phyloP scores from a whole-genome alignment of 2,329 filamentous ascomycete species.

The Pseudocercospora macadamiae region DNA sequence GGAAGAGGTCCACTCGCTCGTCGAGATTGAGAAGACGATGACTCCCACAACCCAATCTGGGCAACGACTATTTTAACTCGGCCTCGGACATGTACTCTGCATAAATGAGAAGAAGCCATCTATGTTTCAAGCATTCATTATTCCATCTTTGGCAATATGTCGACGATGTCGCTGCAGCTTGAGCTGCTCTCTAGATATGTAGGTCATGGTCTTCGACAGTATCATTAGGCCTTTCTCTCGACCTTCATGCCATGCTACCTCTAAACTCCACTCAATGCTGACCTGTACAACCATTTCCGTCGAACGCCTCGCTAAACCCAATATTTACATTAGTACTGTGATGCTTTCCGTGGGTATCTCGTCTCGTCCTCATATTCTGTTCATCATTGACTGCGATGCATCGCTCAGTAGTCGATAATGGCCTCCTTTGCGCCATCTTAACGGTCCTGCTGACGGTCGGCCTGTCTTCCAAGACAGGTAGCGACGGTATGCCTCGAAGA shows the following conservation, averaged over 20 bases:
- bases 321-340: not conserved
- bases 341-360: not conserved
- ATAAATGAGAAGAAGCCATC: too few species aligned
- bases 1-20: too few species aligned
- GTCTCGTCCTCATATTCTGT: not conserved
- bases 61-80: too few species aligned
- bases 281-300: not conserved
- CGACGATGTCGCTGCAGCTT: too few species aligned
- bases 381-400: slow-evolving; percentile 11
- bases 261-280: not conserved
- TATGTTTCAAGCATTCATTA: not conserved
- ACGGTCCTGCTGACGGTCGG: slow-evolving; percentile 22
- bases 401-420: slow-evolving; percentile 30
- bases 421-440: slow-evolving; percentile 31
- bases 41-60: too few species aligned
- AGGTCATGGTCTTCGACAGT: too few species aligned
- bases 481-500: slow-evolving; percentile 33
- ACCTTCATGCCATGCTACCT: not conserved
- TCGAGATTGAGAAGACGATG: too few species aligned
- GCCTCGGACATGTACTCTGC: too few species aligned
- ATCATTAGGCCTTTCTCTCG: too few species aligned
- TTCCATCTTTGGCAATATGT: not conserved
- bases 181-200: too few species aligned
- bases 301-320: slow-evolving; percentile 10
- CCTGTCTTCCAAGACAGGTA: slow-evolving; percentile 31